These are phyloP conservation scores for Linnemannia hyalina DNA, from an alignment of 192 early-diverging fungal genomes.

Conservation along the genomic window DNA sequence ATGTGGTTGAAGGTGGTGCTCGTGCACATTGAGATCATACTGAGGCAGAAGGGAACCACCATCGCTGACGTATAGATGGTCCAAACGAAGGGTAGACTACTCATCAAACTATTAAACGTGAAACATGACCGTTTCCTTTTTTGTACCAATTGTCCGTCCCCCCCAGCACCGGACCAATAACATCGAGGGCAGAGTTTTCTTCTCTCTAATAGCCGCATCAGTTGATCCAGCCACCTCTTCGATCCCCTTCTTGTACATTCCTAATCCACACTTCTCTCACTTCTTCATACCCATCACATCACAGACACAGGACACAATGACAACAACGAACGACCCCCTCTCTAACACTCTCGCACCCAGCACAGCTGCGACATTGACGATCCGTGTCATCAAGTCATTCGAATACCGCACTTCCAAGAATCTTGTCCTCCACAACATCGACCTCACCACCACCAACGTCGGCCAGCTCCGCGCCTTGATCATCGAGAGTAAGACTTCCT, in stretches of 20 bases:
- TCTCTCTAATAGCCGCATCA: not conserved
- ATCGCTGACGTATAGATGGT: no score
- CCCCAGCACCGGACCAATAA: not conserved
- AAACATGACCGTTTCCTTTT: constrained; percentile 24
- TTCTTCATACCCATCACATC: not conserved
- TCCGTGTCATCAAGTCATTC: constrained; percentile 91
- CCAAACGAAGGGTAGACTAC: no score
- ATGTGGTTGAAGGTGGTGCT: no score
- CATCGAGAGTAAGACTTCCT: constrained; percentile 61
- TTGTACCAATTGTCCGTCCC: constrained; percentile 20
- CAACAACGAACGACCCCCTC: constrained; percentile 37
- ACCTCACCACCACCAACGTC: constrained; percentile 75
- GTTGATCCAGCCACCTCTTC: not conserved
- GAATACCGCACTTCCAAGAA: constrained; percentile 91
- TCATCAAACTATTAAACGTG: not conserved
- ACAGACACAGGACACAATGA: not conserved
- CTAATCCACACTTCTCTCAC: not conserved
- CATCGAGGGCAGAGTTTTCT: not conserved
- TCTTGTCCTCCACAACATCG: constrained; percentile 80
- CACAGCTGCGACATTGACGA: constrained; percentile 75
- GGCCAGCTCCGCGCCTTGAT: constrained; percentile 70
- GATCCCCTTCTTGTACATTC: not conserved
- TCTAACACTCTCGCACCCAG: constrained; percentile 62
- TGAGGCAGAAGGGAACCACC: no score
- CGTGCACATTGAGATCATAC: no score